Base-by-base conservation (phyloP, 805 yeast genomes). In the Sugiyamaella chiloensis region DNA sequence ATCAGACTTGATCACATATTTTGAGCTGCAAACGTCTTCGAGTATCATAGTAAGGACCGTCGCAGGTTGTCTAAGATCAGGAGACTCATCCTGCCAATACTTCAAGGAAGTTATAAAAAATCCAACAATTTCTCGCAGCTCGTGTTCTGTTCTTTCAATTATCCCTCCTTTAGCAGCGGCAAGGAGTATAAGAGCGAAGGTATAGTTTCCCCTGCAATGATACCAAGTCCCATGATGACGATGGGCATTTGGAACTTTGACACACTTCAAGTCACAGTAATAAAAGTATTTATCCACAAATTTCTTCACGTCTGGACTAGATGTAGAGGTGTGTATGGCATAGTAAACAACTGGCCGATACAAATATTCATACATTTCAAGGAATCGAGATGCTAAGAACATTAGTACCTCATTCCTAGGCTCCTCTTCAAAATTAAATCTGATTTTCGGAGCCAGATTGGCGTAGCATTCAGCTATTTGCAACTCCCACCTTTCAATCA, bases 201-300 rank as follows among this genome's bases (percentile, higher is more conserved):
- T 26, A 26, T 40, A 44, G 24, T 51, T 43, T 11, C 47, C 47
- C 23, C 54, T 37, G 43, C 51, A 47, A 24, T 41, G 46, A 24
- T 47, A 48, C 54, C 54, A 51, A 8, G 52, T 51, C 7, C 54
- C 54, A 44, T 51, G 52, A 24, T 51, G 54, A 11, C 54, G 41
- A 30, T 51, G 54, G 6, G 46, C 40, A 23, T 42, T 34, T 14
- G 47, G 40, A 14, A 51, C 44, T 29, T 47, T 44, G 27, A 29
- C 49, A 30, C 46, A 51, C 31, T 37, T 37, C 8, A 44, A 23
- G 32, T 34, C 42, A 36, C 42, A 34, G 31, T 47, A 47, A 37
- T 42, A 49, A 24, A 51, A 51, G 24, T 42, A 48, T 35, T 48
- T 47, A 41, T 51, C 54, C 19, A 51, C 41, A 19, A 31, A 51